Conservation (phyloP, 2,329 filamentous ascomycete species). For the Xylariaceae sp. region DNA sequence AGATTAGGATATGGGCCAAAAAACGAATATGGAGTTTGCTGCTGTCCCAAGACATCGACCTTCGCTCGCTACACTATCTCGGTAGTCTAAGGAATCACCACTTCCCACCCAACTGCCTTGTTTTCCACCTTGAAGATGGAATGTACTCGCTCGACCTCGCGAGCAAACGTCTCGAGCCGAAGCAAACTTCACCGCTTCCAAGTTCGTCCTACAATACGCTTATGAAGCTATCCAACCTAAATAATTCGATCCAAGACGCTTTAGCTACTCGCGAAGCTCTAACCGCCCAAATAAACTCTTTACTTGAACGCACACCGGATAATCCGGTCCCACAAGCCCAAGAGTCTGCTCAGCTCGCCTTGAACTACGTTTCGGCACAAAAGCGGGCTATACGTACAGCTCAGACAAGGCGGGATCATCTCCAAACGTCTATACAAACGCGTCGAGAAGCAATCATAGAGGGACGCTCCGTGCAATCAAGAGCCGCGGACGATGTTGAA, state of each 20-base stretch:
- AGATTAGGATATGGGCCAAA: constrained; percentile 77
- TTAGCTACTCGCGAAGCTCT: constrained; percentile 77
- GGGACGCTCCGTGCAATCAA: constrained; percentile 66
- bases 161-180: constrained; percentile 55
- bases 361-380: constrained; percentile 66
- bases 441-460: constrained; percentile 71
- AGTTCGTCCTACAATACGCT: constrained; percentile 87
- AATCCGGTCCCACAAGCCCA: constrained; percentile 56
- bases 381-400: constrained; percentile 69
- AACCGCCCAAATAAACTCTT: constrained; percentile 76
- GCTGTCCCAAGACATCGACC: constrained; percentile 73
- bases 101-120: constrained; percentile 80
- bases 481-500: constrained; percentile 65
- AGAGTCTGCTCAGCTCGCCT: constrained; percentile 56
- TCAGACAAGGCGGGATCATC: constrained; percentile 68
- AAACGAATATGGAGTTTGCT: constrained; percentile 65
- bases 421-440: constrained; percentile 69
- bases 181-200: constrained; percentile 57
- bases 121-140: constrained; percentile 87
- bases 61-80: constrained; percentile 79
- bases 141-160: constrained; percentile 82
- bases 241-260: constrained; percentile 90
- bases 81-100: constrained; percentile 73
- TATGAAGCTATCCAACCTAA: constrained; percentile 86
- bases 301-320: constrained; percentile 52